phyloP scores from a whole-genome alignment of 208 protist species.

The Trypanosoma congolense region DNA sequence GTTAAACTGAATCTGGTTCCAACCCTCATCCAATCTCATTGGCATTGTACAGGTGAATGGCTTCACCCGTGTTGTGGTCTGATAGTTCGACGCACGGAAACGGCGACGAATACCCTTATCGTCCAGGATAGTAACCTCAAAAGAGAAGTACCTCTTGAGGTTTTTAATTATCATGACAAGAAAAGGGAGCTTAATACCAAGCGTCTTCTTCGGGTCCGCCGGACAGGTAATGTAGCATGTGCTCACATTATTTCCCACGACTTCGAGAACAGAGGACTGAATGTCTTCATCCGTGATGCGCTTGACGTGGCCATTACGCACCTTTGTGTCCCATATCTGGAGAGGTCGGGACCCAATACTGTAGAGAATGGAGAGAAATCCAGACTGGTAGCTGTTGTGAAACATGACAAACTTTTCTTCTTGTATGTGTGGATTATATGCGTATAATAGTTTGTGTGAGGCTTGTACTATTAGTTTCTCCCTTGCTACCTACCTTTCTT shows the following conservation, averaged over 20 bases:
- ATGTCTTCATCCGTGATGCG: slow-evolving; percentile 99
- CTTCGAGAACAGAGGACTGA: slow-evolving; percentile 97
- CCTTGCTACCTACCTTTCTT: too few relatives aligned
- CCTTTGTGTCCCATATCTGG: slow-evolving; percentile 98
- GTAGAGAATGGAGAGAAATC: slow-evolving; percentile 99
- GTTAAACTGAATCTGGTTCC: slow-evolving; percentile 99
- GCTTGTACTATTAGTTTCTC: too few relatives aligned
- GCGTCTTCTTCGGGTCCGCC: slow-evolving; percentile 93
- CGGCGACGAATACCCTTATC: slow-evolving; percentile 98
- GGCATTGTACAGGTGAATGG: slow-evolving; percentile 99
- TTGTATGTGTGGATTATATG: neutral
- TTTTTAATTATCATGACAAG: slow-evolving; percentile 99
- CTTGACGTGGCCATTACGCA: slow-evolving; percentile 98
- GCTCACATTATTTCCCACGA: slow-evolving; percentile 97
- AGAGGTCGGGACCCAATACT: slow-evolving; percentile 97
- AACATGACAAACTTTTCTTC: slow-evolving; percentile 87
- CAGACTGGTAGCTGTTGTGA: slow-evolving; percentile 98
- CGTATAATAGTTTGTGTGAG: too few relatives aligned
- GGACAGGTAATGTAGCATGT: slow-evolving; percentile 98
- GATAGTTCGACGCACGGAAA: slow-evolving; percentile 99
- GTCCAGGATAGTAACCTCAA: slow-evolving; percentile 99
- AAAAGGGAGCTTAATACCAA: slow-evolving; percentile 99
- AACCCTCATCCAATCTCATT: slow-evolving; percentile 98
- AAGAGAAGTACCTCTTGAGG: slow-evolving; percentile 99
- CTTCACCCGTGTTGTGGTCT: slow-evolving; percentile 98